Evolutionary conservation across 768 basidiomycete genomes (phyloP), one percentile per base, ranked within the genome.

Genomic region (Zangia roseola): DNA sequence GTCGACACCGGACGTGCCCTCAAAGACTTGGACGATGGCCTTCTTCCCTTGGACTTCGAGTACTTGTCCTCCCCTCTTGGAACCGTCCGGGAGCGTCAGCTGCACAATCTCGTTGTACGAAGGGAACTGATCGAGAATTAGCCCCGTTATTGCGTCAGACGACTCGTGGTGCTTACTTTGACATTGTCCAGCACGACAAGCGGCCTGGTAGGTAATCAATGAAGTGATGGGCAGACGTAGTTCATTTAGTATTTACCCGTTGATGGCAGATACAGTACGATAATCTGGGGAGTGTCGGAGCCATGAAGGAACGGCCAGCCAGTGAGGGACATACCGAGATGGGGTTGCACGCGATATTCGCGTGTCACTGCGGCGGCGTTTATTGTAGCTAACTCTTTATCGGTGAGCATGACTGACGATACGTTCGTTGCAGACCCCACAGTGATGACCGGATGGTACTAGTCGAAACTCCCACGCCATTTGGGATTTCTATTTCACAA

Each of bases 101-200:
- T 89, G 84, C 23, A 98, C 95, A 63, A 97, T 98, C 77, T 98
- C 95, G 71, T 97, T 97, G 77, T 97, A 98, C 19, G 94, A 91
- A 6, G 94, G 88, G 69, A 97, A 97, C 92, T 97, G 58, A 49
- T 48, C 43, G 34, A 38, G 25, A 16, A 38, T 67, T 24, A 62
- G 63, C 28, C 47, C 40, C 35, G 26, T 38, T 21, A 19, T 16
- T 47, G 31, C 46, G 36, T 40, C 48, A 24, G 30, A 35, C 9
- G 34, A 19, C 45, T 31, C 45, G 40, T 36, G 47, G 37, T 39
- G 79, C 47, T 62, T 43, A 91, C 94, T 78, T 95, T 97, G 81
- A 99, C 95, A 68, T 98, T 97, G 73, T 99, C 95, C 56, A 99
- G 76, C 13, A 99, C 86, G 50, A 99, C 97, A 44, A 99, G 78